phyloP scores from a whole-genome alignment of 1,284 basidiomycete genomes.

The Fomitopsis palustris region DNA sequence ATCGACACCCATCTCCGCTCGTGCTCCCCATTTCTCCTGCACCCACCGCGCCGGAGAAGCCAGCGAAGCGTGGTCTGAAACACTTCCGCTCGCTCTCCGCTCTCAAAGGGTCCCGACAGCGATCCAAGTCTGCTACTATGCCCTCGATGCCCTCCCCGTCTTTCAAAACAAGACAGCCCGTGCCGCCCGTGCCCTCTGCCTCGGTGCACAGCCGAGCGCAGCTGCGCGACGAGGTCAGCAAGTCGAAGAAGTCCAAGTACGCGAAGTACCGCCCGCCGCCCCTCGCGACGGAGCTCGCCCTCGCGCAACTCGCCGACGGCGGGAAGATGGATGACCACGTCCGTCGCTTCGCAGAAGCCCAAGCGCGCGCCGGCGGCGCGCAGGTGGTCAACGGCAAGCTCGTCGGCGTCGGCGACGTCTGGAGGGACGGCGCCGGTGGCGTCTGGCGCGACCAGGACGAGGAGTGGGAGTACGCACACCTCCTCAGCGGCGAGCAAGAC shows the following conservation, averaged over 20 bases:
- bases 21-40: conserved; percentile 2
- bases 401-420: conserved; percentile 45
- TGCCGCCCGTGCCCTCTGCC: not conserved
- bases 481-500: conserved; percentile 39
- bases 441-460: conserved; percentile 73
- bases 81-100: conserved; percentile 27
- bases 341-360: conserved; percentile 49
- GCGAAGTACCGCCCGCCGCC: conserved; percentile 12
- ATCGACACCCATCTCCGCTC: conserved; percentile 10
- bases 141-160: conserved; percentile 17
- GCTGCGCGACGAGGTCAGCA: conserved; percentile 16
- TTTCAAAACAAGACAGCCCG: not conserved
- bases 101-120: conserved; percentile 20
- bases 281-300: conserved; percentile 25
- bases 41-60: conserved; percentile 15
- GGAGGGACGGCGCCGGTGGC: conserved; percentile 54
- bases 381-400: conserved; percentile 23
- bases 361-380: conserved; percentile 41
- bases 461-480: conserved; percentile 60
- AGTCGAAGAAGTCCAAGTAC: conserved; percentile 44
- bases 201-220: conserved; percentile 14
- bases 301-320: conserved; percentile 28
- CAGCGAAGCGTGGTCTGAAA: conserved; percentile 20
- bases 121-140: conserved; percentile 22
- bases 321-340: conserved; percentile 57